Conservation (phyloP, 441 rosid genomes). For the Corymbia citriodora region DNA sequence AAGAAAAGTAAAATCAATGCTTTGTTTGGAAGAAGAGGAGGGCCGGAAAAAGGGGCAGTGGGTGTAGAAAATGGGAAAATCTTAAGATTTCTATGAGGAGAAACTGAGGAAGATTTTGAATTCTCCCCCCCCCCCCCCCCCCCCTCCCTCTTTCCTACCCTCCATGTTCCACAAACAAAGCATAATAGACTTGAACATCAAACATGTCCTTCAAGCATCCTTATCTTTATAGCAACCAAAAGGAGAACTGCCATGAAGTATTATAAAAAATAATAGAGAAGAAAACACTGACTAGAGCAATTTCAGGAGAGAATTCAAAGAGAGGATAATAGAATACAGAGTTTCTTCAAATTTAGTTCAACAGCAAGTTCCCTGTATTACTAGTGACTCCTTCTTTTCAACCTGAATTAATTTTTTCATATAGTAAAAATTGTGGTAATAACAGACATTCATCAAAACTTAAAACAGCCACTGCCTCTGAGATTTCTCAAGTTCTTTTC, state of each 20-base stretch:
- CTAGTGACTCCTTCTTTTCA: background rate
- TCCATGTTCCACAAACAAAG: background rate
- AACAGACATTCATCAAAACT: background rate
- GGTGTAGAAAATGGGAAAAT: background rate
- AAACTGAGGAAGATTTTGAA: background rate
- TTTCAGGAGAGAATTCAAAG: background rate
- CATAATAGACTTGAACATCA: background rate
- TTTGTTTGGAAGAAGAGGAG: background rate
- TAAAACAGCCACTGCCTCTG: background rate
- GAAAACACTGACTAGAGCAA: background rate
- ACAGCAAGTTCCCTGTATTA: background rate
- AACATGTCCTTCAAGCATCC: background rate
- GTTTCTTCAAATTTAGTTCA: background rate
- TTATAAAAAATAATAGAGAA: background rate
- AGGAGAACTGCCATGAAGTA: background rate
- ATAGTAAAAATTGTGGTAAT: background rate
- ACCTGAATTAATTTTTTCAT: background rate
- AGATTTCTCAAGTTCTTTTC: background rate
- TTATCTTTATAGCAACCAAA: background rate
- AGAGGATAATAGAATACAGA: background rate
- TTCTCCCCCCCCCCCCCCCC: background rate
- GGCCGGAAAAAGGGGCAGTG: background rate
- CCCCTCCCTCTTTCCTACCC: background rate
- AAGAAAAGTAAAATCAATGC: background rate
- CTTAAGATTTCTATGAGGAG: background rate